These are phyloP conservation scores for Cyclostephanos tholiformis DNA, from an alignment of 108 stramenopile species.

Conservation along the genomic window DNA sequence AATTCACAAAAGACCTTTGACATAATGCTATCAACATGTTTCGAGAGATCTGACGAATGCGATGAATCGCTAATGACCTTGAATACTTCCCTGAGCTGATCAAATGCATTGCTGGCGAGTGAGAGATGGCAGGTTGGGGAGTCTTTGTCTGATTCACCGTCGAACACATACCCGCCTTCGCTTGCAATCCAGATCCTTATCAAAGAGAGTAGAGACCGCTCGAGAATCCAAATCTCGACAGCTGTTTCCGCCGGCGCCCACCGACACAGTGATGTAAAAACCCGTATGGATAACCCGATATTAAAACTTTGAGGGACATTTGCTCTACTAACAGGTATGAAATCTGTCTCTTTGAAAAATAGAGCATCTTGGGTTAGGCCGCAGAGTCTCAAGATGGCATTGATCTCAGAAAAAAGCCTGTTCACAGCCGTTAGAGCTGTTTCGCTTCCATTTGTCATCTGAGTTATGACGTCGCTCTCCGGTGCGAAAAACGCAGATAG, in stretches of 20 bases:
- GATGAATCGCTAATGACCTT: constrained; percentile 1
- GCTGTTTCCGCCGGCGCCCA: constrained; percentile 21
- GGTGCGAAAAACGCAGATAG: constrained; percentile 33
- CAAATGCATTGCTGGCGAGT: constrained; percentile 32
- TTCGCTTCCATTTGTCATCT: constrained; percentile 4
- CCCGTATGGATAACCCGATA: constrained; percentile 14
- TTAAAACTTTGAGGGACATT: constrained; percentile 9
- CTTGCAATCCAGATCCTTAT: constrained; percentile 47
- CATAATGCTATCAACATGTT: constrained; percentile 19
- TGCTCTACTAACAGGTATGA: not conserved
- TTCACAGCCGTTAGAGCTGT: constrained; percentile 6
- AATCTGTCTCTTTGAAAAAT: constrained; percentile 11
- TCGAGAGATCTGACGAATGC: not conserved
- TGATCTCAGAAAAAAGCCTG: constrained; percentile 39
- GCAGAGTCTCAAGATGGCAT: constrained; percentile 27
- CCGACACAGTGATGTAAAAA: constrained; percentile 31
- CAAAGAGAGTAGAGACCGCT: constrained; percentile 36
- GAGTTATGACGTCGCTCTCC: not conserved
- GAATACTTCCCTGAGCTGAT: constrained; percentile 24
- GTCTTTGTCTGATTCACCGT: not conserved
- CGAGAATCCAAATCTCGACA: constrained; percentile 13
- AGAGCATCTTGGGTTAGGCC: constrained; percentile 19
- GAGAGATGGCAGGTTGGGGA: not conserved
- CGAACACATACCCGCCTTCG: constrained; percentile 15
- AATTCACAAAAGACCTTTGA: constrained; percentile 38